Conservation (phyloP, 139 green algal genomes). For the Tetraselmis striata region DNA sequence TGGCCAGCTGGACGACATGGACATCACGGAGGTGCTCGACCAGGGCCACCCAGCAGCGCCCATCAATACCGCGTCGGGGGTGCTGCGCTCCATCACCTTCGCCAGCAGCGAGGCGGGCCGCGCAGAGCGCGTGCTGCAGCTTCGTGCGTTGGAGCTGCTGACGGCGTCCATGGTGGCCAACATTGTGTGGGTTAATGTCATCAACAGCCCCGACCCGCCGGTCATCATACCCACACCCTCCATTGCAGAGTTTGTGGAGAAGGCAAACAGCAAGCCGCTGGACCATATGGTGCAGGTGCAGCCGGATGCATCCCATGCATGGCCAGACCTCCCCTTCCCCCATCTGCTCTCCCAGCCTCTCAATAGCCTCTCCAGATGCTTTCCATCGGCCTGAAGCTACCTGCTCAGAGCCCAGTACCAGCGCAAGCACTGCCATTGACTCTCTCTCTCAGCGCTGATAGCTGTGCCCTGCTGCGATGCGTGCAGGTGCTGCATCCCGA, state of each 20-base stretch:
- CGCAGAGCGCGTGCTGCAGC: neutral
- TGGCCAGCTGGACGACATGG: neutral
- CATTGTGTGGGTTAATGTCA: neutral
- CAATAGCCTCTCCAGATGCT: no score
- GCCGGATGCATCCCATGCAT: no score
- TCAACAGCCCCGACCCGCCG: neutral
- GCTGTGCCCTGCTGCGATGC: no score
- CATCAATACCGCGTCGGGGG: neutral
- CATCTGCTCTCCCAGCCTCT: no score
- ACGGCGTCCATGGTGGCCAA: neutral
- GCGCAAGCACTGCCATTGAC: no score
- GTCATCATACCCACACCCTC: neutral
- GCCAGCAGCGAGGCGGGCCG: neutral
- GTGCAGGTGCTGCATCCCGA: neutral
- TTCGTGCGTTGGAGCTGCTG: neutral
- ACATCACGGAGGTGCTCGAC: neutral
- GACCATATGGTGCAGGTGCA: neutral
- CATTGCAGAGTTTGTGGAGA: neutral
- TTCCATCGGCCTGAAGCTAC: no score
- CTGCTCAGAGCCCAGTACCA: no score
- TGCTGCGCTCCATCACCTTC: neutral
- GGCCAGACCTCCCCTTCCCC: no score
- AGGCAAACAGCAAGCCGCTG: neutral
- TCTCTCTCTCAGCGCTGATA: no score
- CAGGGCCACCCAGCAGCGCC: neutral